Evolutionary conservation across 1,139 yeast genomes (phyloP).

Genomic region (Chernovozyma aurita): DNA sequence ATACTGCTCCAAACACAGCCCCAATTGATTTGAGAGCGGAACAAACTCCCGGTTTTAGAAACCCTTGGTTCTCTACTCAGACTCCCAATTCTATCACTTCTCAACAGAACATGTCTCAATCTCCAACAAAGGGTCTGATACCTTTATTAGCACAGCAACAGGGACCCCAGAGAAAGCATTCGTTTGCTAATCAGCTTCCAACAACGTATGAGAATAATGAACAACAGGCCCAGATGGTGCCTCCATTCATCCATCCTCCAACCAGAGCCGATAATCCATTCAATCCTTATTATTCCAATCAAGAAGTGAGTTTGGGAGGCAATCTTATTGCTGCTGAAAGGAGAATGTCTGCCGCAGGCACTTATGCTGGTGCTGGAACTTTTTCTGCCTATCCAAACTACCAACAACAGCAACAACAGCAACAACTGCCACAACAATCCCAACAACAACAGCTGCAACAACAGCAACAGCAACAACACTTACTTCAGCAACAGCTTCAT

Average conservation of each 20-base stretch:
- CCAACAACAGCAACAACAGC: conserved; percentile 5
- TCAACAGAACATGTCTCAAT: conserved; percentile 15
- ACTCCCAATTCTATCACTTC: conserved; percentile 8
- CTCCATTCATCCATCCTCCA: conserved; percentile 41
- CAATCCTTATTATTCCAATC: conserved; percentile 41
- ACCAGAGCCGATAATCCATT: conserved; percentile 47
- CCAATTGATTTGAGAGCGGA: conserved; percentile 3
- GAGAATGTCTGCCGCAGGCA: conserved; percentile 40
- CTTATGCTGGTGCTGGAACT: conserved; percentile 7
- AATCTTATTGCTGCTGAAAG: conserved; percentile 22
- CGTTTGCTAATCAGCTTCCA: conserved; percentile 45
- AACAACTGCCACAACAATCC: background rate
- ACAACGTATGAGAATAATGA: conserved; percentile 46
- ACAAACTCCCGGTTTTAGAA: conserved; percentile 34
- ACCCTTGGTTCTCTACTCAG: conserved; percentile 37
- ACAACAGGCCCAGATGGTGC: conserved; percentile 9
- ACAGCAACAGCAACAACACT: conserved; percentile 5
- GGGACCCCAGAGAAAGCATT: conserved; percentile 30
- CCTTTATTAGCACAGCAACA: conserved; percentile 27
- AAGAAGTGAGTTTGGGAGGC: conserved; percentile 28
- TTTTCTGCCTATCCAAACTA: conserved; percentile 9
- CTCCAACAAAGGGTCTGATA: conserved; percentile 26
- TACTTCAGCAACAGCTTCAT: background rate
- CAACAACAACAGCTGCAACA: conserved; percentile 5
- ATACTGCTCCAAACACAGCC: background rate